Conservation (phyloP, 495 filamentous ascomycete genomes). For the Neurospora africana region DNA sequence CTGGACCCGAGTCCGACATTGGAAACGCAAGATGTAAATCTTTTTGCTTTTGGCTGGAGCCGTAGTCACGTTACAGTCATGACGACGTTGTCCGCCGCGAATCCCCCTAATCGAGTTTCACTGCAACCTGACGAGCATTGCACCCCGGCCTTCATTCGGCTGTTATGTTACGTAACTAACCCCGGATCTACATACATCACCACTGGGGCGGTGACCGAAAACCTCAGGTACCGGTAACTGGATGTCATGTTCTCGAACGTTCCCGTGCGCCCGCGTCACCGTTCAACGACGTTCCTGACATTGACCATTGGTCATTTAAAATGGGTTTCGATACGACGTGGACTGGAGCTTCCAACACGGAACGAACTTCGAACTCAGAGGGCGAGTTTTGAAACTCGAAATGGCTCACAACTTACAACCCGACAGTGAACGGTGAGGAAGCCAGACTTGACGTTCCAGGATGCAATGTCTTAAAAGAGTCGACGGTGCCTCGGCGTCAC, state of each 20-base stretch:
- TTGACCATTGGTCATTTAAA: background rate
- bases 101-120: no score
- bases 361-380: background rate
- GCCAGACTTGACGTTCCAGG: background rate
- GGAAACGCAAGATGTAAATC: background rate
- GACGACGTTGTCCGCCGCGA: no score
- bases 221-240: background rate
- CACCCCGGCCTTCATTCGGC: background rate
- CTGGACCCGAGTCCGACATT: no score
- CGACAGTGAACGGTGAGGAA: background rate
- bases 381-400: background rate
- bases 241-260: background rate
- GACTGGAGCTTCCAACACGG: background rate
- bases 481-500: background rate
- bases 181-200: background rate
- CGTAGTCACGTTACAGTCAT: no score
- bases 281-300: background rate
- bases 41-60: background rate
- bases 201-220: no score
- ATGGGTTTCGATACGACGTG: background rate
- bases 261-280: background rate
- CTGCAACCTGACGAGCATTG: background rate
- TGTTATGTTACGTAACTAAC: background rate
- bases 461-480: background rate
- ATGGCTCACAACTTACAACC: background rate